Evolutionary conservation across 225 moss, liverwort and hornwort species (phyloP), one percentile per base, ranked within the genome.

Genomic region (Marchantia paleacea): DNA sequence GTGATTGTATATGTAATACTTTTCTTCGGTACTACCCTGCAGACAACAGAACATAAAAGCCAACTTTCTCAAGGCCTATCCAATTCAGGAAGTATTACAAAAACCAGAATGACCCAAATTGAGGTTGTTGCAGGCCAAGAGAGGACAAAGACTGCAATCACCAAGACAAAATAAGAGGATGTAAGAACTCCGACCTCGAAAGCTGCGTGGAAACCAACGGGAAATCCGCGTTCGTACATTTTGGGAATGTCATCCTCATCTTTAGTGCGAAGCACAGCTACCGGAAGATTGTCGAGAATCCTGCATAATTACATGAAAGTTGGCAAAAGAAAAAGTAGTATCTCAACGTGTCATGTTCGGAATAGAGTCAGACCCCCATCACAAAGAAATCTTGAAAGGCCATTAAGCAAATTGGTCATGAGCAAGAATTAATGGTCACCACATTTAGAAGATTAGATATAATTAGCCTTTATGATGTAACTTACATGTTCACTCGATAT

Each of bases 231-330:
- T 29, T 92, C 92, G 77, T 90, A 94, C 52, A 84, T 85, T 84
- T 69, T 86, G 48, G 83, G 86, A 47, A 77, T 49, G 57, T 89
- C 90, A 48, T 83, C 85, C 50, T 82, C 73, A 0, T 80, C 83
- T 69, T 67, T 85, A 39, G 67, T 6, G 58, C 25, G 81, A 73
- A 85, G 69, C 58, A 91, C 84, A 62, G 94, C 96, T 49, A 96
- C 94, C 50, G 96, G 96, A 30, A 96, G 81, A 84, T 96, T 96
- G 84, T 96, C 96, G 83, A 96, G 80, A 76, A 96, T 96, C 94
- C 92, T 92, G 86, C 57, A 69, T 53, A 73, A 48, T n/a, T n/a
- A 20, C 19, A 5, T 28, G n/a, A 14, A 51, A 49, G 30, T 15
- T 73, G 25, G 19, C 16, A 29, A 24, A 47, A 73, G 57, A 20